Conservation (phyloP, 768 basidiomycete species). For the Xerocomus spinulosus region DNA sequence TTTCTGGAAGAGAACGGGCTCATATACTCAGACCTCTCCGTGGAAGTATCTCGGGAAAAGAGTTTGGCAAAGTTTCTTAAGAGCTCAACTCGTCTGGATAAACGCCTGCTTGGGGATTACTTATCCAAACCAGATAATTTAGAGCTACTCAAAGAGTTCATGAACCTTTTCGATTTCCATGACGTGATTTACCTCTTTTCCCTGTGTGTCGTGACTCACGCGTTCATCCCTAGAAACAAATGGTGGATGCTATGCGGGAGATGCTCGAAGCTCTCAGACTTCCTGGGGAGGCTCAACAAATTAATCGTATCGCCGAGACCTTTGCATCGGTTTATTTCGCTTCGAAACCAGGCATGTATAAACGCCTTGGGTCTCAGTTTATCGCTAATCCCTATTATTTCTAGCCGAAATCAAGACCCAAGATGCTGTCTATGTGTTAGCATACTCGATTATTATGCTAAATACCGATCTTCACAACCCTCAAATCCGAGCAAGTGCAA, state of each 20-base stretch:
- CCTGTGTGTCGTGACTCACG: constrained; percentile 1
- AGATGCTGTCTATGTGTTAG: constrained; percentile 91
- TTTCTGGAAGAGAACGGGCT: constrained; percentile 93
- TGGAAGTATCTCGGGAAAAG: constrained; percentile 49
- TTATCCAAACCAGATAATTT: constrained; percentile 85
- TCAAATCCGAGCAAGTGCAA: constrained; percentile 68
- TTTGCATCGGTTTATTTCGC: constrained; percentile 92
- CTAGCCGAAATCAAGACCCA: constrained; percentile 83
- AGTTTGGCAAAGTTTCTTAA: constrained; percentile 87
- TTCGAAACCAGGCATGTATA: constrained; percentile 60
- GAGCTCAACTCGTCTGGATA: constrained; percentile 79
- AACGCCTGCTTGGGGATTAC: constrained; percentile 89
- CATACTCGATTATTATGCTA: constrained; percentile 96
- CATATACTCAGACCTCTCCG: constrained; percentile 64
- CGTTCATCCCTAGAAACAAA: constrained; percentile 62
- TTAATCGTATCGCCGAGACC: constrained; percentile 87
- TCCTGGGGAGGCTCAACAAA: constrained; percentile 94
- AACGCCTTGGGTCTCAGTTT: not conserved
- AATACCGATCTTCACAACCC: constrained; percentile 98
- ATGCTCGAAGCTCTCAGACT: constrained; percentile 89
- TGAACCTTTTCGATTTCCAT: constrained; percentile 85
- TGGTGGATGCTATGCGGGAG: constrained; percentile 95
- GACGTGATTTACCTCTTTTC: constrained; percentile 48
- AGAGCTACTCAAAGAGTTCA: constrained; percentile 81
- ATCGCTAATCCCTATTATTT: not conserved